phyloP scores from a whole-genome alignment of 768 basidiomycete species.

The Phanerochaete carnosa region DNA sequence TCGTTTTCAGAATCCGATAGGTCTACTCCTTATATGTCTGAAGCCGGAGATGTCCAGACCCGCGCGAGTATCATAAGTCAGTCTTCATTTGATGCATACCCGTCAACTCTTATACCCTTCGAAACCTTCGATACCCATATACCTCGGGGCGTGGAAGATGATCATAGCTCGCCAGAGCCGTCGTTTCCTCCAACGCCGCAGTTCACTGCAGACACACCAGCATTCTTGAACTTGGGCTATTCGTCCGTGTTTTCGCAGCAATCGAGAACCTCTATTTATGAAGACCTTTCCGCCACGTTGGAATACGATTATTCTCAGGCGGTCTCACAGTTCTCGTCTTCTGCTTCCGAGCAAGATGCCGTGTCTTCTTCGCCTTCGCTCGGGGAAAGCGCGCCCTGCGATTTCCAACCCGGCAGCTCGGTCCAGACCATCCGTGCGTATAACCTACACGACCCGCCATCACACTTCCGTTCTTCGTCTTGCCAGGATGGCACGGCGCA shows the following conservation, averaged over 20 bases:
- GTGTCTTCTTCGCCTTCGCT: not conserved
- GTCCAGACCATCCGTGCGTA: conserved; percentile 40
- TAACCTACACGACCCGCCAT: conserved; percentile 7
- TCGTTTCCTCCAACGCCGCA: conserved; percentile 3
- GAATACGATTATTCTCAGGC: conserved; percentile 24
- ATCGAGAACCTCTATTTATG: not conserved
- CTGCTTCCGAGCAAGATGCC: conserved; percentile 8
- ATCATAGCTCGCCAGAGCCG: conserved; percentile 7
- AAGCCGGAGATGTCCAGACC: not conserved
- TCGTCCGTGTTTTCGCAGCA: not conserved
- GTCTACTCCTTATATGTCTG: not conserved
- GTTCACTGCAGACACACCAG: not conserved
- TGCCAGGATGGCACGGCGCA: conserved; percentile 6
- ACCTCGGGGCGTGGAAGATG: not conserved
- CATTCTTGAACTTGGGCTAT: conserved; percentile 2
- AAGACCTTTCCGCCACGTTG: conserved; percentile 12
- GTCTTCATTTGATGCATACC: not conserved
- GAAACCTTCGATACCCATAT: not conserved
- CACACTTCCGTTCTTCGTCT: conserved; percentile 8
- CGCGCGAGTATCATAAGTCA: not conserved
- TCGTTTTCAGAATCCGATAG: not conserved
- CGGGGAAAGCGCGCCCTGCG: conserved; percentile 4
- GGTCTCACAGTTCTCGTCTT: conserved; percentile 13
- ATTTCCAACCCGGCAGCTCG: conserved; percentile 43
- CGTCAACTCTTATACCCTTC: not conserved